phyloP scores from a whole-genome alignment of 2,329 filamentous ascomycete genomes.

The Claviceps citrina region DNA sequence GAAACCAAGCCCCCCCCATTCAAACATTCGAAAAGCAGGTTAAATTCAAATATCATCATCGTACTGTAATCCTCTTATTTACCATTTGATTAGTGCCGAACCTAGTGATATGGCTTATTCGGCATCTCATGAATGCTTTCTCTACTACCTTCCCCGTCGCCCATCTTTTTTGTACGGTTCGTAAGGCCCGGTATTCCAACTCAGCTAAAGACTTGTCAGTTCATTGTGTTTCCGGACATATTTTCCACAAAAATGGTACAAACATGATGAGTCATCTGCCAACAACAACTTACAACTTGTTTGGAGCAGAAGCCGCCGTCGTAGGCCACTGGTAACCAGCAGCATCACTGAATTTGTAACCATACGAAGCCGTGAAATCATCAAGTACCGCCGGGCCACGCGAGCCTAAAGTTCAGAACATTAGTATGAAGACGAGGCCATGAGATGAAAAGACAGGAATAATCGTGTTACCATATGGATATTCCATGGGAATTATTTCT shows the following conservation, averaged over 20 bases:
- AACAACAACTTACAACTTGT: constrained; percentile 57
- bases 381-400: constrained; percentile 91
- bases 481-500: constrained; percentile 98
- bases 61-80: not conserved
- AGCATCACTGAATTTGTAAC: constrained; percentile 97
- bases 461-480: constrained; percentile 72
- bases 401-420: constrained; percentile 51
- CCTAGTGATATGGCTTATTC: not conserved
- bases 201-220: constrained; percentile 1
- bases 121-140: not conserved
- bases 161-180: not conserved
- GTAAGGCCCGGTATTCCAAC: not conserved
- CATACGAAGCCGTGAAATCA: constrained; percentile 94
- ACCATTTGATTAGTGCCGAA: not conserved
- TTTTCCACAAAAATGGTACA: constrained; percentile 2
- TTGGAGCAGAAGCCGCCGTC: constrained; percentile 47
- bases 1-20: not conserved
- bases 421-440: not conserved
- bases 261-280: constrained; percentile 6
- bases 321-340: constrained; percentile 92
- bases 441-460: not conserved
- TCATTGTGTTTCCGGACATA: not conserved
- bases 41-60: not conserved
- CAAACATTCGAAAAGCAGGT: not conserved
- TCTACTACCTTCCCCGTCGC: not conserved